phyloP scores from a whole-genome alignment of 176 grass and related monocot species.

The Thalia dealbata region DNA sequence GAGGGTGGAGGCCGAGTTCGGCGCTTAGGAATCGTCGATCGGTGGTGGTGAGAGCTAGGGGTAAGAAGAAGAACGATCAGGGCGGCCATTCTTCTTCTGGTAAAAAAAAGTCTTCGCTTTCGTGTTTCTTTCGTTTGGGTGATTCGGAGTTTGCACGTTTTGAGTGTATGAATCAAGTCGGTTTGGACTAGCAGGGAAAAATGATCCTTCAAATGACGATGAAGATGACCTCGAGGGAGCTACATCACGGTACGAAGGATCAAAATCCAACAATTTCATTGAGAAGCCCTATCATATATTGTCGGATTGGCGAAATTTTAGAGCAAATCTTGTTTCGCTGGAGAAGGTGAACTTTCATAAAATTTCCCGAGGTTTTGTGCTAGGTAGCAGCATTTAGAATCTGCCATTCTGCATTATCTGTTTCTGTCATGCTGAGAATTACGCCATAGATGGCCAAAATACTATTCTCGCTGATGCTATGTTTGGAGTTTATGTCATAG shows the following conservation, averaged over 20 bases:
- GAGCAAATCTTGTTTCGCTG: slow-evolving; percentile 70
- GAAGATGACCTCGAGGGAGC: slow-evolving; percentile 36
- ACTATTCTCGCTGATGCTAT: too few relatives aligned
- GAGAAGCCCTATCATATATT: slow-evolving; percentile 30
- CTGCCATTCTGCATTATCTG: too few relatives aligned
- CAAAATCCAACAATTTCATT: slow-evolving; percentile 31
- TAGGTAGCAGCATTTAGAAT: too few relatives aligned
- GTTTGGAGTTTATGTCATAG: too few relatives aligned
- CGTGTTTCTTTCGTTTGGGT: not conserved
- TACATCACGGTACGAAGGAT: slow-evolving; percentile 28
- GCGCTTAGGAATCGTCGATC: not conserved
- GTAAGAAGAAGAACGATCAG: slow-evolving; percentile 2
- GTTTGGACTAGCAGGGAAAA: slow-evolving; percentile 47
- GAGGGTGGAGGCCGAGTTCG: not conserved
- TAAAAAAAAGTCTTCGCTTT: not conserved
- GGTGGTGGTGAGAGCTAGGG: not conserved
- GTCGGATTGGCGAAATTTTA: slow-evolving; percentile 87
- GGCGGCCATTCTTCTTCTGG: slow-evolving; percentile 1
- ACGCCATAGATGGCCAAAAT: too few relatives aligned
- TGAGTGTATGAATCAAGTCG: not conserved
- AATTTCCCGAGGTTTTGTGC: not conserved
- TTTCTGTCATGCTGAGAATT: too few relatives aligned
- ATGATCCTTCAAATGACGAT: slow-evolving; percentile 44
- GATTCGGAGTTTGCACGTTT: not conserved
- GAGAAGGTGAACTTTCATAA: slow-evolving; percentile 33